Percentiles rank a stretch among this genome's conserved stretches.
Conservation (phyloP, 345 rosid genomes). For the Gossypium rotundifolium region DNA sequence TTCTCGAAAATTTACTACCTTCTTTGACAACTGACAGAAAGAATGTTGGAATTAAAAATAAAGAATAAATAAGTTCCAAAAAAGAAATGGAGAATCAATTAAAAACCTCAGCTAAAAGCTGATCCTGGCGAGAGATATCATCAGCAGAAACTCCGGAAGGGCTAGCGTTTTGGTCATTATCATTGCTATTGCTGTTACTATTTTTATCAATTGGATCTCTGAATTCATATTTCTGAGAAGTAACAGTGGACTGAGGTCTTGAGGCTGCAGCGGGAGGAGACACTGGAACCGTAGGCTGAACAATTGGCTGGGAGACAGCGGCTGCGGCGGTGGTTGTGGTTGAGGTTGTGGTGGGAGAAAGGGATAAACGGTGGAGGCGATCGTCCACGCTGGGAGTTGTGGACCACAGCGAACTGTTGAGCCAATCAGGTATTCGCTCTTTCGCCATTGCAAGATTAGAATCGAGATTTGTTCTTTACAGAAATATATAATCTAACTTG, state of each 20-base stretch:
- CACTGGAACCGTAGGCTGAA: slow-evolving; percentile 30
- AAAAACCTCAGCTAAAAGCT: slow-evolving; percentile 70
- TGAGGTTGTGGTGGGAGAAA: slow-evolving; percentile 12
- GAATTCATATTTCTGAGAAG: slow-evolving; percentile 37
- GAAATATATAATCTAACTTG: too few relatives aligned
- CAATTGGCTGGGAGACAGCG: slow-evolving; percentile 23
- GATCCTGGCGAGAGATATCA: slow-evolving; percentile 68
- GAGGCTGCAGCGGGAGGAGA: slow-evolving; percentile 31
- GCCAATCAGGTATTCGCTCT: slow-evolving; percentile 92
- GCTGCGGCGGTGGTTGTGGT: slow-evolving; percentile 16
- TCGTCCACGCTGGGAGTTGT: slow-evolving; percentile 39
- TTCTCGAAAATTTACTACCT: slow-evolving; percentile 69
- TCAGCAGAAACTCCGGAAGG: slow-evolving; percentile 32
- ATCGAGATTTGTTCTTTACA: neutral
- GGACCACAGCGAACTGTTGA: slow-evolving; percentile 90
- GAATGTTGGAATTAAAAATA: neutral
- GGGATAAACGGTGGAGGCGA: slow-evolving; percentile 25
- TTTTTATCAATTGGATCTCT: slow-evolving; percentile 22
- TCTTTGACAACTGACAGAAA: slow-evolving; percentile 58
- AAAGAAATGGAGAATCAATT: neutral
- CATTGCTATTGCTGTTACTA: slow-evolving; percentile 8
- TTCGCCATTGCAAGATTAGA: slow-evolving; percentile 49
- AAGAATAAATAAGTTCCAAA: neutral
- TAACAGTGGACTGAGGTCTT: slow-evolving; percentile 26
- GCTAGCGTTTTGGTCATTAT: neutral